A percentile compares a stretch with the other conserved stretches of the same genome.
Conservation (phyloP, 202 grass and related monocot genomes). For the Brachypodium distachyon region DNA sequence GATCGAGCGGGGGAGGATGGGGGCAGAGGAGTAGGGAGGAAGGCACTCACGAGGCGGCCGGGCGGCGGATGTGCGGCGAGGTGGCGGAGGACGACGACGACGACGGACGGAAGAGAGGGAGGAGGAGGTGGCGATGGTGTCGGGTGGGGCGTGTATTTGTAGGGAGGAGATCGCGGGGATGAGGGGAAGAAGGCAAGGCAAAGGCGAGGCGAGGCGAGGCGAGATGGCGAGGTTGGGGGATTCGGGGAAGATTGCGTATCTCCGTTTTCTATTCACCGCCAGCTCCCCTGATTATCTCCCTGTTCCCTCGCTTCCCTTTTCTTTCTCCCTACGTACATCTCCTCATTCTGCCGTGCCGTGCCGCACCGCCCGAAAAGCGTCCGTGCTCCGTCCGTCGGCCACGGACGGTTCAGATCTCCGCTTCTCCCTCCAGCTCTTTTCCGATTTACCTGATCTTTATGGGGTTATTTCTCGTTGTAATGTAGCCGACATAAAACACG, state of each 20-base stretch:
- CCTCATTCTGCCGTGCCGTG: too few relatives aligned
- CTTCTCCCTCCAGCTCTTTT: too few relatives aligned
- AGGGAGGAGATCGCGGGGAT: too few relatives aligned
- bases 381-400: too few relatives aligned
- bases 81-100: neutral
- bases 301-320: neutral
- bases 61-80: neutral
- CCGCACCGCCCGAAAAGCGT: too few relatives aligned
- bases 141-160: slow-evolving; percentile 22
- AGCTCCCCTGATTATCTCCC: neutral
- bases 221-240: neutral
- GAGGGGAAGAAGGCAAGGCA: too few relatives aligned
- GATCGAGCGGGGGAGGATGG: neutral
- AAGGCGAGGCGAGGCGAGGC: too few relatives aligned
- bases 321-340: too few relatives aligned
- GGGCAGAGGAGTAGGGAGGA: neutral
- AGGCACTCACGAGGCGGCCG: neutral
- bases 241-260: slow-evolving; percentile 48
- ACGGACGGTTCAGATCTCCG: neutral
- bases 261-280: slow-evolving; percentile 32
- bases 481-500: too few relatives aligned
- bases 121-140: neutral
- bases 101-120: neutral
- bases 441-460: too few relatives aligned
- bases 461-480: too few relatives aligned